Conservation (phyloP, 2,329 filamentous ascomycete genomes). For the Penicillium sp. region DNA sequence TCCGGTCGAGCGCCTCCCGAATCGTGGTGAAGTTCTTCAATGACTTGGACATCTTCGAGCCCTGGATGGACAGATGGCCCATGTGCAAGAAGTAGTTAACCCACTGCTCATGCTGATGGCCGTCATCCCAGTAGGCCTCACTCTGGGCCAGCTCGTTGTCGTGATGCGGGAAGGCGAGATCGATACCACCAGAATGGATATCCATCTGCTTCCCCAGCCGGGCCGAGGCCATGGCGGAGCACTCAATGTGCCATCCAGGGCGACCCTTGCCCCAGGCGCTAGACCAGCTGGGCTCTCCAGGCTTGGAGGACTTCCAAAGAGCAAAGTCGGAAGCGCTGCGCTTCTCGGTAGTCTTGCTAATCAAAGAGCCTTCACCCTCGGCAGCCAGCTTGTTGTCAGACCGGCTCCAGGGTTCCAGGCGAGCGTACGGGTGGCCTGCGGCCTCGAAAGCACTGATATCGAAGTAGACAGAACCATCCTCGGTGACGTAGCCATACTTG, state of each 20-base stretch:
- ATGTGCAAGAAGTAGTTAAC: constrained; percentile 96
- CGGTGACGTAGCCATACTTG: constrained; percentile 75
- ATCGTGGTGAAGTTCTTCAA: constrained; percentile 97
- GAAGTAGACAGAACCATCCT: constrained; percentile 89
- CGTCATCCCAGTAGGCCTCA: constrained; percentile 71
- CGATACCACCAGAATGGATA: constrained; percentile 89
- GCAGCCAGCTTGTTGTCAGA: constrained; percentile 81
- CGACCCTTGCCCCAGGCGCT: constrained; percentile 85
- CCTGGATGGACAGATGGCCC: constrained; percentile 86
- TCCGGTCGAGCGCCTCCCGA: constrained; percentile 70
- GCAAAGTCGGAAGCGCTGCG: constrained; percentile 82
- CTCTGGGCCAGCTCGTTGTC: constrained; percentile 91
- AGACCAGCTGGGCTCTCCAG: constrained; percentile 87
- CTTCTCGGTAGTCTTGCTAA: constrained; percentile 65
- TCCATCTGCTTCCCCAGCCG: constrained; percentile 84
- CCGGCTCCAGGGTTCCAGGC: constrained; percentile 80
- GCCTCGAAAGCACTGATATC: constrained; percentile 86
- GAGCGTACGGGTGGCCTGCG: constrained; percentile 80
- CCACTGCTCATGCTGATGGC: constrained; percentile 65
- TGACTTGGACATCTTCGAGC: constrained; percentile 94
- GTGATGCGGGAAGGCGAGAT: constrained; percentile 88
- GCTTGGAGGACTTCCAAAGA: constrained; percentile 89
- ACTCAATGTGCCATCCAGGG: constrained; percentile 97
- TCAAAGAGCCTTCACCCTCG: constrained; percentile 84
- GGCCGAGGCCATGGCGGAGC: constrained; percentile 91